A percentile compares a stretch with the other conserved stretches of the same genome.
These are phyloP conservation scores for Hansenula sp. DNA, from an alignment of 1,139 yeast species.

Conservation along the genomic window DNA sequence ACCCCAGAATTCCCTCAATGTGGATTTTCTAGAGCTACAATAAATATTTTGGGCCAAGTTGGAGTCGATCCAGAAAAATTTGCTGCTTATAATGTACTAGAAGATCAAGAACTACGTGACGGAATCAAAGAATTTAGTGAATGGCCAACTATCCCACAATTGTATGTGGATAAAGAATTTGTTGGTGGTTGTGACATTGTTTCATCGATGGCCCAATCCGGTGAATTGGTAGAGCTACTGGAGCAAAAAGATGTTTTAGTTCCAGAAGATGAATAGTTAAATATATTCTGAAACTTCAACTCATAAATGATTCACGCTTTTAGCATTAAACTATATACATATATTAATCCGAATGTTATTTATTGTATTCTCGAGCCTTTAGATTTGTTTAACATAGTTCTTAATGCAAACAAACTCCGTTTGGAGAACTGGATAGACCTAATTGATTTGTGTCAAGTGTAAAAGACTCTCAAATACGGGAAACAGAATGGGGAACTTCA, in stretches of 20 bases:
- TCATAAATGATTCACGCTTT: no score
- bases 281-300: no score
- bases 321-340: conserved; percentile 2
- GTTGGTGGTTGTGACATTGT: conserved; percentile 97
- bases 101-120: conserved; percentile 84
- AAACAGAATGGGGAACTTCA: no score
- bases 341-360: neutral
- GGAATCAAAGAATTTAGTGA: conserved; percentile 94
- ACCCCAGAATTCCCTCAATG: conserved; percentile 98
- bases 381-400: conserved; percentile 19
- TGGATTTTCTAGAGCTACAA: conserved; percentile 95
- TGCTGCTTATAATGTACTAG: conserved; percentile 95
- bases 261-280: conserved; percentile 44
- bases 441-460: conserved; percentile 2
- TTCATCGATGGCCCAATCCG: conserved; percentile 85
- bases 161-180: conserved; percentile 65
- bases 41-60: conserved; percentile 89
- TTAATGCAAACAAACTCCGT: conserved; percentile 23
- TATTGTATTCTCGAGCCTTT: conserved; percentile 24
- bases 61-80: conserved; percentile 96
- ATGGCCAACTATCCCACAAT: conserved; percentile 88
- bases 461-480: neutral
- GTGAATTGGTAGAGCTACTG: conserved; percentile 83
- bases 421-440: conserved; percentile 13
- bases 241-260: conserved; percentile 78